phyloP scores from a whole-genome alignment of 306 rosid species.

The Ziziphus jujuba region DNA sequence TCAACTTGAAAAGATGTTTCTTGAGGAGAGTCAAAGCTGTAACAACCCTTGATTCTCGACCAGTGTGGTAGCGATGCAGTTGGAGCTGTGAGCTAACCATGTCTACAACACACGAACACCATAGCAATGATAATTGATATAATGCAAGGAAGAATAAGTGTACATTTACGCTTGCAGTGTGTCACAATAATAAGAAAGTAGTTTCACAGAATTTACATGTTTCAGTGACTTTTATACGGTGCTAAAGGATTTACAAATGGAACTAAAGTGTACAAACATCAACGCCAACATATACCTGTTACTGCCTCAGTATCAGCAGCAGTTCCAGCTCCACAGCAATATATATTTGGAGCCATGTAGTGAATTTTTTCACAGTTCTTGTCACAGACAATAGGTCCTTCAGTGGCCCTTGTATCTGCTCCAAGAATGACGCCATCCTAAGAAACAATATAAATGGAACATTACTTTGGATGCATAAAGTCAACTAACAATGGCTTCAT shows the following conservation, averaged over 20 bases:
- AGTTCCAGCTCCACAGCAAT: constrained; percentile 99
- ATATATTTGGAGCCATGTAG: constrained; percentile 95
- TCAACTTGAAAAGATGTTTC: constrained; percentile 57
- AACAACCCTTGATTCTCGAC: constrained; percentile 65
- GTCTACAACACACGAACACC: constrained; percentile 45
- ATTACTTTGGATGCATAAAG: not conserved
- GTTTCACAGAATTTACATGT: not conserved
- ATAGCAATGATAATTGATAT: constrained; percentile 17
- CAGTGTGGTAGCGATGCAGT: constrained; percentile 89
- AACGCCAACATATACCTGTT: constrained; percentile 55
- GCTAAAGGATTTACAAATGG: not conserved
- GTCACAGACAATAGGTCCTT: constrained; percentile 90
- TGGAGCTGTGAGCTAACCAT: constrained; percentile 98
- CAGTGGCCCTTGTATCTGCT: constrained; percentile 96
- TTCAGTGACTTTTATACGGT: not conserved
- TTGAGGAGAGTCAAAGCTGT: constrained; percentile 59
- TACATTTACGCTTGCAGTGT: not conserved
- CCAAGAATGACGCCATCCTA: constrained; percentile 99
- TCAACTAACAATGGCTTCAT: not conserved
- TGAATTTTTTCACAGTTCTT: constrained; percentile 97
- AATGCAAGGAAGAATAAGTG: not conserved
- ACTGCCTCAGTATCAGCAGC: constrained; percentile 99
- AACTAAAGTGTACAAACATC: not conserved
- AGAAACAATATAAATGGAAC: not conserved
- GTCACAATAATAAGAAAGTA: constrained; percentile 7